Conservation (phyloP, 306 rosid genomes). For the Hippophae gyantsensis region DNA sequence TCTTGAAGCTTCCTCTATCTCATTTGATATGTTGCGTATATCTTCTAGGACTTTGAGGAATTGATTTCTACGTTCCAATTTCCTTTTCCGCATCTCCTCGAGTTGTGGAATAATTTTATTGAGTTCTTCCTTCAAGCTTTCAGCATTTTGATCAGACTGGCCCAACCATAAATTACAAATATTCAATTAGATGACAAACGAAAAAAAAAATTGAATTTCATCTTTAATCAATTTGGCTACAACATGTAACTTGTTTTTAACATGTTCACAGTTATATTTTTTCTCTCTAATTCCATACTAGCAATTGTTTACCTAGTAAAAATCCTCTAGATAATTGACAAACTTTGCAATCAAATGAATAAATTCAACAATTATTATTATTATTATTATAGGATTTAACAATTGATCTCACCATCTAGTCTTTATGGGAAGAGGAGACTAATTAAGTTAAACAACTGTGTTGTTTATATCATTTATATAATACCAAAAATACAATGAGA, state of each 20-base stretch:
- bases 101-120: conserved; percentile 36
- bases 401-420: too few species aligned
- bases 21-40: conserved; percentile 39
- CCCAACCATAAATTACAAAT: background rate
- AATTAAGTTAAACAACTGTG: too few species aligned
- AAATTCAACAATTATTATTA: too few species aligned
- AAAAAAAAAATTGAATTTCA: background rate
- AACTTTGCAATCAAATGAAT: too few species aligned
- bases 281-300: background rate
- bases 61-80: conserved; percentile 45
- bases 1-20: conserved; percentile 27
- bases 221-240: too few species aligned
- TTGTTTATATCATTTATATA: background rate
- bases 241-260: too few species aligned
- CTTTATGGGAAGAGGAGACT: too few species aligned
- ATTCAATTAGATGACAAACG: conserved; percentile 2
- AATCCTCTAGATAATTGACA: too few species aligned
- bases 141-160: conserved; percentile 40
- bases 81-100: conserved; percentile 42
- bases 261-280: background rate
- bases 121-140: conserved; percentile 47
- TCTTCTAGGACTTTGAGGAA: conserved; percentile 39
- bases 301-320: too few species aligned
- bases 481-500: background rate
- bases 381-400: too few species aligned